Percentiles rank a stretch among this genome's conserved stretches.
phyloP scores from a whole-genome alignment of 2,329 filamentous ascomycete species.

The Xylaria sp. region DNA sequence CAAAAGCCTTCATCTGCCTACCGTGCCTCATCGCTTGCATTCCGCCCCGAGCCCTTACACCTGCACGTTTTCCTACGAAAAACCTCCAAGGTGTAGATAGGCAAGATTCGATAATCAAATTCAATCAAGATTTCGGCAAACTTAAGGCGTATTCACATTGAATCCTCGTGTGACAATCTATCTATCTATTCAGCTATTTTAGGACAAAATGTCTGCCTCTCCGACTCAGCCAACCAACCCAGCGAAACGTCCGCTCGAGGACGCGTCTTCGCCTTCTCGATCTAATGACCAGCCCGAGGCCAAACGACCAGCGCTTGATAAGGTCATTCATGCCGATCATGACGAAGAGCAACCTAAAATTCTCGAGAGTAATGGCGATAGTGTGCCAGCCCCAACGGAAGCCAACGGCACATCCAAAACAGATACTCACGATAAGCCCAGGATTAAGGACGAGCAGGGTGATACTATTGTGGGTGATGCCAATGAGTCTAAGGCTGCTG shows the following conservation, averaged over 20 bases:
- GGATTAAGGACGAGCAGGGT: constrained; percentile 68
- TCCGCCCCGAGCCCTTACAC: constrained; percentile 74
- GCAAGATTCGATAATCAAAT: constrained; percentile 61
- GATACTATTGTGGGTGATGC: constrained; percentile 76
- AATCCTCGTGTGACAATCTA: constrained; percentile 32
- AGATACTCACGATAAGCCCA: constrained; percentile 61
- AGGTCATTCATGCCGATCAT: constrained; percentile 75
- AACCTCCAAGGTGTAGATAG: constrained; percentile 88
- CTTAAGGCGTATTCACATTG: constrained; percentile 48
- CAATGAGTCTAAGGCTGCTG: constrained; percentile 63
- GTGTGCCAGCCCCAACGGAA: constrained; percentile 54
- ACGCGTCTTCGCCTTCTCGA: constrained; percentile 92
- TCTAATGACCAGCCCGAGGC: constrained; percentile 94
- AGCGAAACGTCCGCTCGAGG: constrained; percentile 93
- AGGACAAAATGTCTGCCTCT: constrained; percentile 77
- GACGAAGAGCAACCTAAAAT: constrained; percentile 56
- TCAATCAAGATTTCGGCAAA: constrained; percentile 54
- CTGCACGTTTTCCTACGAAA: constrained; percentile 94
- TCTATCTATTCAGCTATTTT: constrained; percentile 43
- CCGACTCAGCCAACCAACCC: constrained; percentile 73
- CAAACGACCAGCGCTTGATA: constrained; percentile 95
- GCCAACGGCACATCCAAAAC: constrained; percentile 57
- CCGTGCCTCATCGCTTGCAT: constrained; percentile 50
- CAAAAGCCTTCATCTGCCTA: constrained; percentile 41
- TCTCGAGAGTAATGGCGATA: constrained; percentile 53